Percentiles rank a stretch among this genome's conserved stretches.
Evolutionary conservation across 2,329 filamentous ascomycete genomes (phyloP).

Genomic region (Sclerotiophoma versabilis): DNA sequence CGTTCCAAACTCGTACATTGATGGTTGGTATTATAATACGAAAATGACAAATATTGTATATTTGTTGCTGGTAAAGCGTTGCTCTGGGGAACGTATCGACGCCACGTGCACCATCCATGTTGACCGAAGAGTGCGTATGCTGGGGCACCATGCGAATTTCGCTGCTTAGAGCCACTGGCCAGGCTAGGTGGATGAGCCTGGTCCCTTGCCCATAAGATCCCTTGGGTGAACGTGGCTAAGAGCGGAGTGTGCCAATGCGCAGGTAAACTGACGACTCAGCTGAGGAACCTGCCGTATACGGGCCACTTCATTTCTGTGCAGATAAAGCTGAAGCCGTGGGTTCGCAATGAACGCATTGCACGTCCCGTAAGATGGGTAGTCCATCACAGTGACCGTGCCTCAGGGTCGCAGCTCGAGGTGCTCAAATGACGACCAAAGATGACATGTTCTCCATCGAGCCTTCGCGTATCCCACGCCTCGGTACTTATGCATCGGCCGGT

Average conservation of each 20-base stretch:
- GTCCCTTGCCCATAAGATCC: not conserved
- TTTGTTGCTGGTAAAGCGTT: not conserved
- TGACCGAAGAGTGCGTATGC: not conserved
- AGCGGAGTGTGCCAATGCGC: slow-evolving; percentile 2
- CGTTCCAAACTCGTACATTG: not conserved
- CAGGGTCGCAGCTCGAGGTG: slow-evolving; percentile 1
- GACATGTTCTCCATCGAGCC: not conserved
- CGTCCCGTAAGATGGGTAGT: not conserved
- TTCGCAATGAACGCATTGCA: not conserved
- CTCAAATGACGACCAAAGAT: slow-evolving; percentile 18
- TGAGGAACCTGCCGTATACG: slow-evolving; percentile 1
- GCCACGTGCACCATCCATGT: slow-evolving; percentile 5
- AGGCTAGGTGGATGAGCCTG: not conserved
- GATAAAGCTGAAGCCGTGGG: not conserved
- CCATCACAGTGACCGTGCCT: slow-evolving; percentile 6
- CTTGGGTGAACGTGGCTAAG: not conserved
- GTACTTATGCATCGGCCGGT: slow-evolving; percentile 22
- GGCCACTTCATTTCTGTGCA: not conserved
- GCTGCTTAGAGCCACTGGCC: not conserved
- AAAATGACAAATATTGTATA: too few species aligned
- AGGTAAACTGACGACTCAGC: not conserved
- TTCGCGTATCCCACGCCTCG: slow-evolving; percentile 22
- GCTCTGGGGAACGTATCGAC: not conserved
- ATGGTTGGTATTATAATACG: too few species aligned
- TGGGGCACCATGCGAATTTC: not conserved